Evolutionary conservation across 2,329 filamentous ascomycete genomes (phyloP), one percentile per base, ranked within the genome.

Genomic region (Exophiala xenobiotica): DNA sequence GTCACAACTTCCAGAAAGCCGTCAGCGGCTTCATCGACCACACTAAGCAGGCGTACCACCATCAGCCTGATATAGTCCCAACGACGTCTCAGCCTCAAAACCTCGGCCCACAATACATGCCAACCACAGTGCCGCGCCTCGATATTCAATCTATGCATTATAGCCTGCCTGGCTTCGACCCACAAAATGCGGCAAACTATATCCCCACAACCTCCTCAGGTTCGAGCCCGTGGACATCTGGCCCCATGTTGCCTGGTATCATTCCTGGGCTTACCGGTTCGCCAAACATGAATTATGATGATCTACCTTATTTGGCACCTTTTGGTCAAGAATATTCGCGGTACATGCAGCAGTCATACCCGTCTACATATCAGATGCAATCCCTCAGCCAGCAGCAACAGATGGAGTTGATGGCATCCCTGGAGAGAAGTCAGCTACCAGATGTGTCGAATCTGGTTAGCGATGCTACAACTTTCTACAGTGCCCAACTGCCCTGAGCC

Each of bases 351-450:
- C 72, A 75, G 39, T 69, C 71, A 8, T 73, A 71, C 50, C 71
- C 70, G 23, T 65, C 71, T 54, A 67, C 75, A 64, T 65, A 79
- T 77, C 53, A 82, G 82, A 62, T 89, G 83, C 58, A 87, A 78
- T 77, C 77, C 53, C 74, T 95, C 24, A 91, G 84, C 53, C 86
- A 90, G 57, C 81, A 89, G 63, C 88, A 95, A 68, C 89, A 93
- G 69, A 72, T 85, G 57, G 88, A 95, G 72, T 74, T 95, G 29
- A 90, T 95, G 86, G 82, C 85, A 49, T 83, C 84, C 42, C 77
- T 95, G 26, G 87, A 93, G 67, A 63, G 71, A 6, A 67, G 57
- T 38, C 59, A 87, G 75, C 60, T 74, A 41, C 73, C 73, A 3
- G 72, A 74, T 56, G 68, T 74, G 6, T 73, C 72, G 2, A 66